Conservation (phyloP, 441 rosid species). For the Adansonia gregorii region DNA sequence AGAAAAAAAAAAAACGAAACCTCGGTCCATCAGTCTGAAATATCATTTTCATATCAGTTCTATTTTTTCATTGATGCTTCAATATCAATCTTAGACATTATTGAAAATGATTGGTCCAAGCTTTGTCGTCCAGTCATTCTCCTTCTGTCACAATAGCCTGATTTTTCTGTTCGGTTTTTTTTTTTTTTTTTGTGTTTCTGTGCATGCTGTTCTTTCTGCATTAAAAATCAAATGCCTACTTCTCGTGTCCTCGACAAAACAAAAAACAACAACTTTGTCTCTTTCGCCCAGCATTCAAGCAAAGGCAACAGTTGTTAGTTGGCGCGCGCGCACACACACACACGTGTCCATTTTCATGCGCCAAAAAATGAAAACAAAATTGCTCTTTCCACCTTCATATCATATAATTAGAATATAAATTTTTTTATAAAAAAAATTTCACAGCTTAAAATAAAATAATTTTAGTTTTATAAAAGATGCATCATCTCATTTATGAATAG, state of each 20-base stretch:
- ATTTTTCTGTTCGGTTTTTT: neutral
- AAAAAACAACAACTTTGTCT: neutral
- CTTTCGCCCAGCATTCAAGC: neutral
- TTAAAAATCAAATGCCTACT: neutral
- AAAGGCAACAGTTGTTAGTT: too few species aligned
- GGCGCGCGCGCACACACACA: too few species aligned
- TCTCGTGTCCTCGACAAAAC: neutral
- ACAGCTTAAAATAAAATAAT: too few species aligned
- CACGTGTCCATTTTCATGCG: too few species aligned
- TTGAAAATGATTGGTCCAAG: constrained; percentile 35
- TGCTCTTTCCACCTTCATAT: too few species aligned
- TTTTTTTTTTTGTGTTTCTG: neutral
- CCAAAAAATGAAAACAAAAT: too few species aligned
- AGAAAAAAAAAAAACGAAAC: neutral
- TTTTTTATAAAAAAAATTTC: too few species aligned
- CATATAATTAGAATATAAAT: too few species aligned
- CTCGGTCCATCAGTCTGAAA: constrained; percentile 4
- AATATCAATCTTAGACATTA: neutral
- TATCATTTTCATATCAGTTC: constrained; percentile 33
- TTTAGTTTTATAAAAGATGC: too few species aligned
- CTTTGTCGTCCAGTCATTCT: constrained; percentile 11
- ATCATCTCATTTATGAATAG: too few species aligned
- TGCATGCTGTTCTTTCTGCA: neutral
- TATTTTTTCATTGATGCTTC: constrained; percentile 22
- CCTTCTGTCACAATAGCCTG: neutral